These are phyloP conservation scores for Peronospora farinosa DNA, from an alignment of 352 stramenopile species.

Conservation along the genomic window DNA sequence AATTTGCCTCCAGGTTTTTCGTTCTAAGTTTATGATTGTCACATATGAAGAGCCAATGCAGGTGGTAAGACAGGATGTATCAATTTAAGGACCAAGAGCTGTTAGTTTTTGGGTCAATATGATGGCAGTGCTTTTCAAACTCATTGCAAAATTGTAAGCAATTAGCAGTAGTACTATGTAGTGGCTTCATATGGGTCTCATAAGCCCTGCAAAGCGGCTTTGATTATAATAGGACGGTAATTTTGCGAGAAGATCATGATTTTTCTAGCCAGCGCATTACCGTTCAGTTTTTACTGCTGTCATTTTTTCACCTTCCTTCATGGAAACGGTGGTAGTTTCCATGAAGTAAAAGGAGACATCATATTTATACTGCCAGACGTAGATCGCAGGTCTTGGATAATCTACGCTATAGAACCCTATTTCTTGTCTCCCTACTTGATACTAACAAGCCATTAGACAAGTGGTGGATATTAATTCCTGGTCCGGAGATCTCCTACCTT, in stretches of 20 bases:
- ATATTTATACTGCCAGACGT: too few relatives aligned
- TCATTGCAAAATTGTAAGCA: neutral
- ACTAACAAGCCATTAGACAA: neutral
- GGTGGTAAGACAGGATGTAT: too few relatives aligned
- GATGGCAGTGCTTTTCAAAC: neutral
- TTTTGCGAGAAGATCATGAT: constrained; percentile 9
- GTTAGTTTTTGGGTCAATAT: too few relatives aligned
- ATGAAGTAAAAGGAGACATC: neutral
- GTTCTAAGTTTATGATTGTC: constrained; percentile 1
- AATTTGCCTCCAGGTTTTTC: neutral
- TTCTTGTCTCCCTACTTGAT: too few relatives aligned
- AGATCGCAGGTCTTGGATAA: too few relatives aligned
- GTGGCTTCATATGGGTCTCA: constrained; percentile 15
- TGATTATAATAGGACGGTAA: constrained; percentile 24
- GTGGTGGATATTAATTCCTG: neutral
- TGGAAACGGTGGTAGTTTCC: neutral
- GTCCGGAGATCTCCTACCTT: too few relatives aligned
- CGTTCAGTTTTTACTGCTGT: constrained; percentile 15
- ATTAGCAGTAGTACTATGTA: constrained; percentile 5
- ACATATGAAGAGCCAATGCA: neutral
- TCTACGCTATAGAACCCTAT: too few relatives aligned
- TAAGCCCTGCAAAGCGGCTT: neutral
- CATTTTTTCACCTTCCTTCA: constrained; percentile 12
- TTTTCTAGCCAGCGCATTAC: constrained; percentile 8
- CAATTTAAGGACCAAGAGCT: too few relatives aligned